Conservation (phyloP, 106 monocot species). For the Agapanthus africanus region DNA sequence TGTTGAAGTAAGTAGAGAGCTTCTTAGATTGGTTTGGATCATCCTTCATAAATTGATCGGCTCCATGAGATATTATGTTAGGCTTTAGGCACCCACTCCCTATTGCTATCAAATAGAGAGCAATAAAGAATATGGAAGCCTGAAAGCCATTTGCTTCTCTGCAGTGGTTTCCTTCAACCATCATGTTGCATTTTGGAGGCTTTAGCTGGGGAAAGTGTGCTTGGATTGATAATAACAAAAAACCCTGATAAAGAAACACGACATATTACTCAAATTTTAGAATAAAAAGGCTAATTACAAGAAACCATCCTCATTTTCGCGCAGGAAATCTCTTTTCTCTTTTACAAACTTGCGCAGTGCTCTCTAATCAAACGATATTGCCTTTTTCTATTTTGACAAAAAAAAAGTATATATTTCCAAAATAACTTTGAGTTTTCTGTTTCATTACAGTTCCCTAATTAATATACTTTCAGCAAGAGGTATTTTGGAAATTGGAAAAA, state of each 20-base stretch:
- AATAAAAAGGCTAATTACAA: too few species aligned
- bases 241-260: conserved; percentile 37
- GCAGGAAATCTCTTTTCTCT: too few species aligned
- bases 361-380: too few species aligned
- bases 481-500: too few species aligned
- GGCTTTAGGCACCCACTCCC: conserved; percentile 68
- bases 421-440: too few species aligned
- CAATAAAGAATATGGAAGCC: conserved; percentile 39
- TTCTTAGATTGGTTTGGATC: conserved; percentile 49
- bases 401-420: too few species aligned
- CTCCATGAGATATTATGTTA: conserved; percentile 62
- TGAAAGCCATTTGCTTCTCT: conserved; percentile 40
- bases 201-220: conserved; percentile 49
- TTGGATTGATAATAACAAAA: conserved; percentile 50
- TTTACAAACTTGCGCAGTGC: too few species aligned
- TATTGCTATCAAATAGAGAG: conserved; percentile 52
- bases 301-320: too few species aligned
- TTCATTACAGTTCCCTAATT: too few species aligned
- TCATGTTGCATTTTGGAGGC: conserved; percentile 55
- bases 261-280: too few species aligned
- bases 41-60: conserved; percentile 42
- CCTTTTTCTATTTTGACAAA: too few species aligned
- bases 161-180: conserved; percentile 27
- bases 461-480: too few species aligned
- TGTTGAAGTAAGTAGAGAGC: conserved; percentile 72